Base-by-base conservation (phyloP, 352 stramenopile species). In the Phytophthora litchii region DNA sequence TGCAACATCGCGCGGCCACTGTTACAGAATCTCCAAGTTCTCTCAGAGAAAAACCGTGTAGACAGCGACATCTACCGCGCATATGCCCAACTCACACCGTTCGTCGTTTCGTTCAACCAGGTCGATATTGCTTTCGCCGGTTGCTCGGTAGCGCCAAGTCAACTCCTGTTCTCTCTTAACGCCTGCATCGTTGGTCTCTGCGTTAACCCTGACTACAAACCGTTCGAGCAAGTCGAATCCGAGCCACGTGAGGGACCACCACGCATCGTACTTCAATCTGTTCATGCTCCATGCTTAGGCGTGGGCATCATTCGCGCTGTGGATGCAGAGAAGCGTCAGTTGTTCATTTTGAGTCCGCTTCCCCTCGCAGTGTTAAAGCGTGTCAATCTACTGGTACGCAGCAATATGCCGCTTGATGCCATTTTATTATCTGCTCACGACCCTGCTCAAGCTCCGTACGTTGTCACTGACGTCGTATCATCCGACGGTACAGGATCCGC, bases 321-420 rank as follows among this genome's bases (percentile, higher is more conserved):
- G 19, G 83, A 95, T 53, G 53, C 56, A 0, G 40, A 75, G 11
- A 75, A 72, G 13, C 76, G 80, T 12, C 47, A 86, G 45, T 67
- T 93, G 17, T 86, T 78, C 45, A 51, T 95, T 6, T n/a, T 92
- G 27, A 94, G 63, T 40, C 86, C 86, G 5, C 42, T 95, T n/a
- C 63, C 78, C n/a, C 37, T 74, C 3, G 58, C 62, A 0, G 38
- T 88, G 1, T 53, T 95, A 10, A 48, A 75, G 40, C 70, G 80
- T 13, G 83, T 94, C 17, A 93, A 93, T 60, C 51, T 95, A 45
- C 70, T 95, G 13, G 59, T 93, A 19, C 82, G 80, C 13, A 86
- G 80, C 48, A 89, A 59, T 36, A 74, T 95, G 46, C 72, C 80
- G 4, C 50, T 93, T 4, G 78, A 77, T 20, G 65, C 64, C 45